These are phyloP conservation scores for Scheffersomyces lignosus DNA, from an alignment of 805 yeast species.

Conservation along the genomic window DNA sequence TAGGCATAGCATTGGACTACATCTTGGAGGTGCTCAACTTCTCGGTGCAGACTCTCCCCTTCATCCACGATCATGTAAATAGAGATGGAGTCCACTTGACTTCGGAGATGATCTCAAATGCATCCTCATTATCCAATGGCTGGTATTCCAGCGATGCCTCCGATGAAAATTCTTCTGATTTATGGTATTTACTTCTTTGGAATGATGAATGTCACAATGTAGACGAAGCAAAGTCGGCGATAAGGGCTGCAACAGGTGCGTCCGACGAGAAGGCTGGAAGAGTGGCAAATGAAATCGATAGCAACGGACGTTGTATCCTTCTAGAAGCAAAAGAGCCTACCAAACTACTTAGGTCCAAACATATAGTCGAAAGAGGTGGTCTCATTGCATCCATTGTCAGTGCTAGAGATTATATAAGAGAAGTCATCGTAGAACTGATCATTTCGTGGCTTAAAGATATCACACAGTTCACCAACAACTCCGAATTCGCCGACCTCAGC, in stretches of 20 bases:
- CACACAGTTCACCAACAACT: slow-evolving; percentile 18
- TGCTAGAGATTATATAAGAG: slow-evolving; percentile 51
- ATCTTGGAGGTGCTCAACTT: slow-evolving; percentile 43
- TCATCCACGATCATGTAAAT: slow-evolving; percentile 32
- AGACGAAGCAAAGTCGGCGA: slow-evolving; percentile 51
- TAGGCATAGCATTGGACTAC: slow-evolving; percentile 40
- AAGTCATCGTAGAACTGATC: slow-evolving; percentile 44
- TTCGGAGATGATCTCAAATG: slow-evolving; percentile 27
- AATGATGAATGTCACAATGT: slow-evolving; percentile 75
- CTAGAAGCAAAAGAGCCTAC: slow-evolving; percentile 24
- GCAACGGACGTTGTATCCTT: slow-evolving; percentile 51
- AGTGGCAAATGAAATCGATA: slow-evolving; percentile 47
- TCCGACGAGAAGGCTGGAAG: slow-evolving; percentile 26
- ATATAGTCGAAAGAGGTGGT: slow-evolving; percentile 45
- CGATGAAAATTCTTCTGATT: slow-evolving; percentile 32
- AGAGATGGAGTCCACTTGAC: slow-evolving; percentile 22
- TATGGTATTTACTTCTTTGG: slow-evolving; percentile 61
- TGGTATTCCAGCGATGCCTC: slow-evolving; percentile 31
- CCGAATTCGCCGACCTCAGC: slow-evolving; percentile 26
- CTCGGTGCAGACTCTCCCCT: slow-evolving; percentile 40
- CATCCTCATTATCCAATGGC: slow-evolving; percentile 29
- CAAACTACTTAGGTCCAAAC: slow-evolving; percentile 32
- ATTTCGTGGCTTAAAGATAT: slow-evolving; percentile 54
- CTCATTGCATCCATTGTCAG: slow-evolving; percentile 57
- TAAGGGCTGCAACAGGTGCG: slow-evolving; percentile 33